phyloP scores from a whole-genome alignment of 2,329 filamentous ascomycete genomes.

The Fusarium fujikuroi region DNA sequence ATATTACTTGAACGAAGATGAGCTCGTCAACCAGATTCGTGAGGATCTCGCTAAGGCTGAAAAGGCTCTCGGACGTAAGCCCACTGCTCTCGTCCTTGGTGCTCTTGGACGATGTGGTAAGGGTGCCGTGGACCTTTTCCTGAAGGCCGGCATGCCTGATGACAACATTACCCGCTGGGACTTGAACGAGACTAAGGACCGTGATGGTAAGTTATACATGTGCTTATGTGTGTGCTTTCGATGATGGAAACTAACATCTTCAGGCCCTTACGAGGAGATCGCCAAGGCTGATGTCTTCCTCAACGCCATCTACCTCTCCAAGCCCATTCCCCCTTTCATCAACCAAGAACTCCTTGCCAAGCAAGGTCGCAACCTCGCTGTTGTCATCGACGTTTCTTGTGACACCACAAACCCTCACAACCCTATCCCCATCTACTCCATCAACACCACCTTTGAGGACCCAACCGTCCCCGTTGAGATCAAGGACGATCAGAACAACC shows the following conservation, averaged over 20 bases:
- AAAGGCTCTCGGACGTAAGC: slow-evolving; percentile 73
- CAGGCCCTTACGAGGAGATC: slow-evolving; percentile 78
- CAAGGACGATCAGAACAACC: slow-evolving; percentile 60
- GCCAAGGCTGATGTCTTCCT: slow-evolving; percentile 79
- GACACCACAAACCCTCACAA: slow-evolving; percentile 80
- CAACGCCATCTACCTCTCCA: slow-evolving; percentile 80
- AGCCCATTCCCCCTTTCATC: slow-evolving; percentile 82
- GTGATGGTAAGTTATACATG: slow-evolving; percentile 59
- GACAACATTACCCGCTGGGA: slow-evolving; percentile 70
- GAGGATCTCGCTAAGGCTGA: slow-evolving; percentile 72
- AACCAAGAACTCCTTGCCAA: slow-evolving; percentile 72
- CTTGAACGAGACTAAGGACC: slow-evolving; percentile 76
- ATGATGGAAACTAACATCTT: not conserved
- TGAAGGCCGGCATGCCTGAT: slow-evolving; percentile 69
- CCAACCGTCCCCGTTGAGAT: slow-evolving; percentile 82
- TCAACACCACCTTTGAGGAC: slow-evolving; percentile 86
- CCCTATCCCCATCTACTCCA: slow-evolving; percentile 80
- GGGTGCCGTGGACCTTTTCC: slow-evolving; percentile 84
- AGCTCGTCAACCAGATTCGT: slow-evolving; percentile 58
- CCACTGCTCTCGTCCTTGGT: slow-evolving; percentile 85
- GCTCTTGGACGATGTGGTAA: slow-evolving; percentile 84
- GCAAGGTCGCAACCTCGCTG: slow-evolving; percentile 76
- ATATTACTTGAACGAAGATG: slow-evolving; percentile 75
- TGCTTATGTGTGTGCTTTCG: not conserved
- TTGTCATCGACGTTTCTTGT: slow-evolving; percentile 83